Evolutionary conservation across 2,329 filamentous ascomycete species (phyloP), one percentile per base, ranked within the genome.

Genomic region (Fusarium paranaense): DNA sequence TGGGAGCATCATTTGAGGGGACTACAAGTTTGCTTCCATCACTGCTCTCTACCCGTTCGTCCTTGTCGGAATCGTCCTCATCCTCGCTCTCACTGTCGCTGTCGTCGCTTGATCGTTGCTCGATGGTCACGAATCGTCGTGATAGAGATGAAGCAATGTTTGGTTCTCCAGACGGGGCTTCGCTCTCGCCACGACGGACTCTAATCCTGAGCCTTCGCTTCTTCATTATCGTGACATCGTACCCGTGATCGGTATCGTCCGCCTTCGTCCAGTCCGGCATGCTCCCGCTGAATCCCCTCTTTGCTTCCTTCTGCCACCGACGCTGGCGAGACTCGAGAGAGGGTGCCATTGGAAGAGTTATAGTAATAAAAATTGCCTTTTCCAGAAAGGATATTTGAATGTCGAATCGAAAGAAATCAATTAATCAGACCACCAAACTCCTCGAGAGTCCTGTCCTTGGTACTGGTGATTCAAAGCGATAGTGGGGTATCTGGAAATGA

Each of bases 261-360:
- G 67, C 78, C 25, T 70, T 71, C 16, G 80, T 81, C 80, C 80
- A 81, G 9, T 70, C 64, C 2, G 77, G 78, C 9, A 78, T 60
- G 38, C 60, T 59, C 52, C 66, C 67, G 20, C 67, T 66, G 40
- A 73, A 67, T 50, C 62, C 69, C 35, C 68, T 71, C 62, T 70
- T 72, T 38, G 66, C 68, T 60, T 74, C 66, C 42, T 60, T 64
- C 35, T 76, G 69, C 75, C 75, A 78, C 54, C 67, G 73, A 62
- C 64, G 33, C 38, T 70, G 66, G 42, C 42, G 62, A 61, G 65
- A 59, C 20, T 74, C 70, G n/a, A 64, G 35, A 27, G 64, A 50
- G 22, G 68, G 59, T 16, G 64, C 66, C 76, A 78, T 78, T 67
- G 45, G 33, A 30, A 32, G 32, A 54, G 27, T 54, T 8, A 52